Evolutionary conservation across 768 basidiomycete species (phyloP).

Genomic region (Suillus subluteus): DNA sequence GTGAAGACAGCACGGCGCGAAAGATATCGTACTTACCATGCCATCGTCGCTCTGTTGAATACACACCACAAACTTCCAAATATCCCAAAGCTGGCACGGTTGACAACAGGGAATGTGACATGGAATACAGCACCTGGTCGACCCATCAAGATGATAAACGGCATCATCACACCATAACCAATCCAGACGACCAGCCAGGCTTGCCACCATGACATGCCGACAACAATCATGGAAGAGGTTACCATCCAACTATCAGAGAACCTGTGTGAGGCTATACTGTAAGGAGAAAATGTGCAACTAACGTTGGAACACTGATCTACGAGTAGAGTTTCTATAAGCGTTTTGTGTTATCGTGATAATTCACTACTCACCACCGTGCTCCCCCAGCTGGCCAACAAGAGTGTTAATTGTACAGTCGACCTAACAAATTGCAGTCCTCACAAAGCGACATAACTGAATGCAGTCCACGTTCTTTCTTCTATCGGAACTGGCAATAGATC

Average conservation of each 20-base stretch:
- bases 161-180: constrained; percentile 57
- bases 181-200: constrained; percentile 78
- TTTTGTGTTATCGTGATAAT: background rate
- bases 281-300: background rate
- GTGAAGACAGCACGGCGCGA: constrained; percentile 5
- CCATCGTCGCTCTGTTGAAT: constrained; percentile 68
- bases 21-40: constrained; percentile 49
- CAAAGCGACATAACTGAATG: constrained; percentile 64
- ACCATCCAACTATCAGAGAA: constrained; percentile 62
- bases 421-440: constrained; percentile 28
- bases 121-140: constrained; percentile 74
- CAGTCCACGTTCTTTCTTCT: constrained; percentile 61
- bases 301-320: constrained; percentile 9
- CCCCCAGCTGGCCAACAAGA: constrained; percentile 46
- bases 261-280: constrained; percentile 5
- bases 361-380: constrained; percentile 55
- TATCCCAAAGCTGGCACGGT: constrained; percentile 68
- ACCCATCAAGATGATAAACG: constrained; percentile 71
- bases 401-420: background rate
- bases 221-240: constrained; percentile 64
- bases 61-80: constrained; percentile 76
- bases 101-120: constrained; percentile 68
- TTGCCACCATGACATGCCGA: constrained; percentile 77
- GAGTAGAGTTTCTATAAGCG: background rate
- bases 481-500: constrained; percentile 63